Percentiles rank a stretch among this genome's conserved stretches.
phyloP scores from a whole-genome alignment of 2,329 filamentous ascomycete species.

The Zalaria obscura region DNA sequence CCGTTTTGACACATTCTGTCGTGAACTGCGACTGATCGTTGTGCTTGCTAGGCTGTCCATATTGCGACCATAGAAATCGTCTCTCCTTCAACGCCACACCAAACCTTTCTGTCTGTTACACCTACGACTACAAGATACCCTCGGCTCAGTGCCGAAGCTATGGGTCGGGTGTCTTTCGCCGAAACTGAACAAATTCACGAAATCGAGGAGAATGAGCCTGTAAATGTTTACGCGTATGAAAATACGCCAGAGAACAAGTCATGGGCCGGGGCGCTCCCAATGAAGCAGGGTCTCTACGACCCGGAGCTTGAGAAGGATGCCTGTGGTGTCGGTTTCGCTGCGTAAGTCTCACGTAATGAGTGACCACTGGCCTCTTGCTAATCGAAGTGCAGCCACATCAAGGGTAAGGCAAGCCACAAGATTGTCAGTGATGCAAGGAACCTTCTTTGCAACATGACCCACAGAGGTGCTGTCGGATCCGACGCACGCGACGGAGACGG shows the following conservation, averaged over 20 bases:
- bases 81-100: background rate
- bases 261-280: slow-evolving; percentile 87
- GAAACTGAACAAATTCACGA: slow-evolving; percentile 33
- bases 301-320: slow-evolving; percentile 96
- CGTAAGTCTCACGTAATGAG: slow-evolving; percentile 44
- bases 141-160: slow-evolving; percentile 40
- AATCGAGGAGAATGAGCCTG: slow-evolving; percentile 36
- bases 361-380: slow-evolving; percentile 9
- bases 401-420: slow-evolving; percentile 93
- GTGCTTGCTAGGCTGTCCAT: background rate
- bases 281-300: slow-evolving; percentile 98
- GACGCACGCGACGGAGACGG: slow-evolving; percentile 97
- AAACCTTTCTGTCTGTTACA: background rate
- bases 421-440: slow-evolving; percentile 93
- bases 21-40: background rate
- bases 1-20: no score
- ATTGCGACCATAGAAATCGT: background rate
- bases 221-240: slow-evolving; percentile 69
- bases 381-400: slow-evolving; percentile 61
- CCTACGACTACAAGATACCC: slow-evolving; percentile 1
- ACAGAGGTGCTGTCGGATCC: slow-evolving; percentile 93
- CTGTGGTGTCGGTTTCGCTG: slow-evolving; percentile 97
- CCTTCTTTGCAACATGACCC: slow-evolving; percentile 99
- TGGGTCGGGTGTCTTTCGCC: slow-evolving; percentile 39
- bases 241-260: slow-evolving; percentile 66